phyloP scores from a whole-genome alignment of 768 basidiomycete species.

The Lentinula lateritia region DNA sequence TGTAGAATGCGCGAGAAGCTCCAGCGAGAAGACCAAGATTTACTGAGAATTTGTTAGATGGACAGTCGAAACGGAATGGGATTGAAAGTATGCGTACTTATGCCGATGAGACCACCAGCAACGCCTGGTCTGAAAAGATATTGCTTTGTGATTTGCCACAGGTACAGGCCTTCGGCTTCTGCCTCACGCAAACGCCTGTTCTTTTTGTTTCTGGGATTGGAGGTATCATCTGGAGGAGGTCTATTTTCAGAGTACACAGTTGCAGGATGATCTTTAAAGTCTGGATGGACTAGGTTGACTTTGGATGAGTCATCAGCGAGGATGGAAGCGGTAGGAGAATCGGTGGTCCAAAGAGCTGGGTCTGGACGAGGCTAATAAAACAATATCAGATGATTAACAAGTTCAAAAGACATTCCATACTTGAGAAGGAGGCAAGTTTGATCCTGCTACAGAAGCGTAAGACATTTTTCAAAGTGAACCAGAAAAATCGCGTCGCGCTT shows the following conservation, averaged over 20 bases:
- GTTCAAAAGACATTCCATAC: constrained; percentile 28
- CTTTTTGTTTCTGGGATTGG: constrained; percentile 6
- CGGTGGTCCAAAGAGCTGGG: constrained; percentile 54
- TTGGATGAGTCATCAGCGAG: constrained; percentile 46
- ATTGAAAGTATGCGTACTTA: constrained; percentile 38
- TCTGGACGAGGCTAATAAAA: constrained; percentile 55
- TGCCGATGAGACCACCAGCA: constrained; percentile 66
- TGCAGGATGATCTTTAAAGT: constrained; percentile 41
- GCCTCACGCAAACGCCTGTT: constrained; percentile 32
- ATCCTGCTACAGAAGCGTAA: constrained; percentile 63
- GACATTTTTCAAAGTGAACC: constrained; percentile 41
- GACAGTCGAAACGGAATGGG: not conserved
- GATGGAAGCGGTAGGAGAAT: constrained; percentile 25
- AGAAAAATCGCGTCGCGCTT: not conserved
- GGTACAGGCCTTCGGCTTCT: constrained; percentile 45
- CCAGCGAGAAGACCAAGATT: constrained; percentile 67
- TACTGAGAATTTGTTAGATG: constrained; percentile 31
- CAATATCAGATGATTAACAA: too few relatives aligned
- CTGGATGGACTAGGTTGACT: constrained; percentile 47
- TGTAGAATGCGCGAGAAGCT: constrained; percentile 60
- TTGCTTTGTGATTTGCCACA: constrained; percentile 47
- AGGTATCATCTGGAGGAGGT: constrained; percentile 15
- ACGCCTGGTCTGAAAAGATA: constrained; percentile 61
- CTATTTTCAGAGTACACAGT: constrained; percentile 24
- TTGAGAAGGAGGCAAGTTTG: constrained; percentile 45